Evolutionary conservation across 192 early-diverging fungal species (phyloP), one percentile per base, ranked within the genome.

Genomic region (Radiomyces spectabilis): DNA sequence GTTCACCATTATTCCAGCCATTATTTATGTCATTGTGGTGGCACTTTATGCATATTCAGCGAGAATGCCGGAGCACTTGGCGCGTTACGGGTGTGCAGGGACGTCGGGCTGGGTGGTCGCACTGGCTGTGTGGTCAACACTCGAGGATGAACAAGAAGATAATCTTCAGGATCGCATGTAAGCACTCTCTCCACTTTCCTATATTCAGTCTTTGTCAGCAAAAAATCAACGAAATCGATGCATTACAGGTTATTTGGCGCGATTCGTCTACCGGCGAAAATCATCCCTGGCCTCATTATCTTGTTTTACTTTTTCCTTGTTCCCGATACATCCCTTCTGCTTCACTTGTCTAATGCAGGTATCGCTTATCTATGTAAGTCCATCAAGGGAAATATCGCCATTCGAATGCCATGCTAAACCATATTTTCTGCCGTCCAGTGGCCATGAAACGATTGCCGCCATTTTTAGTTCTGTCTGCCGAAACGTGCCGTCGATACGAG

Each of bases 291-390:
- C 25, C 38, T 60, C 4, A 34, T 40, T 25, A 12, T 60, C 4
- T 15, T 43, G 10, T 60, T 60, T 50, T 60, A 51, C 32, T 30
- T 50, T 1, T 60, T 60, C 31, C 37, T 60, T 19, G 50, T 39
- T 42, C 58, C 58, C n/a, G 50, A 25, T 22, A 51, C 49, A 15
- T 60, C 49, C 3, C 19, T 60, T 40, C 29, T 60, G 24, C 19
- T 60, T 1, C 51, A 60, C 19, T 13, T 60, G 9, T 39, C 29
- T 34, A 18, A 30, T 5, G 58, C 58, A 8, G 38, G 30, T 7
- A 18, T 42, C 38, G 21, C 33, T 16, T 60, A 52, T 37, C 40
- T 60, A 4, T 60, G 58, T 52, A 60, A 60, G 58, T 51, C 6
- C 32, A 10, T n/a, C n/a, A n/a, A n/a, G n/a, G n/a, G n/a, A n/a